Percentiles rank a stretch among this genome's conserved stretches.
Evolutionary conservation across 31 red algal species (phyloP).

Genomic region (Asparagopsis taxiformis): DNA sequence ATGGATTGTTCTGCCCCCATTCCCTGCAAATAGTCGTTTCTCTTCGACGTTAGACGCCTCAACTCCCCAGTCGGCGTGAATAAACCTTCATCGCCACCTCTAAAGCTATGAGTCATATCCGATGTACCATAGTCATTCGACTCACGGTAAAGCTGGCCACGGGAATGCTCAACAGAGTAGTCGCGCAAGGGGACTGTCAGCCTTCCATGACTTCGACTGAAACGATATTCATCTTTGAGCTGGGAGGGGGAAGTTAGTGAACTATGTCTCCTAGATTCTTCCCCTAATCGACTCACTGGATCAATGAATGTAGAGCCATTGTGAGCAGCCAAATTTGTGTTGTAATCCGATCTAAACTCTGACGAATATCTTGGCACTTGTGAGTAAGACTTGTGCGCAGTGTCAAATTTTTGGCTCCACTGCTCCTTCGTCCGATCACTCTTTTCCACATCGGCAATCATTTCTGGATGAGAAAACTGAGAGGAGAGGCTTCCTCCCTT

Average conservation of each 20-base stretch:
- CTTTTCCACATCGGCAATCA: not conserved
- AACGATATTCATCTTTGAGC: not conserved
- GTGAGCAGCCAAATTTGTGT: not conserved
- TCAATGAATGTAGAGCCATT: not conserved
- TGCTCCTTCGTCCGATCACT: not conserved
- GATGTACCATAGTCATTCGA: not conserved
- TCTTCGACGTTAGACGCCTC: not conserved
- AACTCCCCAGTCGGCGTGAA: not conserved
- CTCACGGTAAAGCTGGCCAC: not conserved
- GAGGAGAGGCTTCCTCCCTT: not conserved
- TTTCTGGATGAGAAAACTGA: not conserved
- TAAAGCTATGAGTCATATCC: not conserved
- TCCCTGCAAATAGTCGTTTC: not conserved
- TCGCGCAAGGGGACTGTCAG: not conserved
- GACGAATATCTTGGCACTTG: not conserved
- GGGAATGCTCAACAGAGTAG: not conserved
- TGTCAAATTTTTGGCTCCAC: not conserved
- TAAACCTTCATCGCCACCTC: not conserved
- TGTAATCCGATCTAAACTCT: not conserved
- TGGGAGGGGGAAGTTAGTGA: not conserved
- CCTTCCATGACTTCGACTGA: not conserved
- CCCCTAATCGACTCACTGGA: not conserved
- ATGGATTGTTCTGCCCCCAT: not conserved
- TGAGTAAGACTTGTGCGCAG: not conserved
- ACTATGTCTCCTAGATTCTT: not conserved